A percentile compares a stretch with the other conserved stretches of the same genome.
Conservation (phyloP, 768 basidiomycete species). For the Aureoboletus auriporus region DNA sequence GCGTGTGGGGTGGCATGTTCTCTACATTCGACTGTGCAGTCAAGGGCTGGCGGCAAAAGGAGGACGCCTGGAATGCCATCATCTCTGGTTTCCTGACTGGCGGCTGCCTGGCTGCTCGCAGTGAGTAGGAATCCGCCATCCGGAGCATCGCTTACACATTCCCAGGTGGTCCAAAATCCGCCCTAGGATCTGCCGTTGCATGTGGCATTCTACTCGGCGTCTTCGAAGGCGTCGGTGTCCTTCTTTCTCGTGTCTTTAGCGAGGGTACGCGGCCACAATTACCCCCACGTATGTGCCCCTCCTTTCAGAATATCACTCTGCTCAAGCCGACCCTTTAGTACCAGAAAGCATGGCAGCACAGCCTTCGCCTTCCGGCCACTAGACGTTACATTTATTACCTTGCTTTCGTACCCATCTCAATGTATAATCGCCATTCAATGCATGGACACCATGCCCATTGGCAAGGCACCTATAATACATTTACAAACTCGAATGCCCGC, state of each 20-base stretch:
- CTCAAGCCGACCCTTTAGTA: conserved; percentile 33
- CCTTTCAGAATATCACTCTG: background rate
- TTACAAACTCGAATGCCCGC: background rate
- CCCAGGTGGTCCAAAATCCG: conserved; percentile 87
- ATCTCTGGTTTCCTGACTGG: conserved; percentile 98
- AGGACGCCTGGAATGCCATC: conserved; percentile 99
- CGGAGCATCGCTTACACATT: conserved; percentile 5
- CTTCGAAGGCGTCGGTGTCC: conserved; percentile 92
- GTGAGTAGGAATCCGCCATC: conserved; percentile 48
- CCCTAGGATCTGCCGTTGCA: conserved; percentile 88
- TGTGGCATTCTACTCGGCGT: conserved; percentile 96
- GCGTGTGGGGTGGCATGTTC: conserved; percentile 97
- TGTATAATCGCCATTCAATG: conserved; percentile 36
- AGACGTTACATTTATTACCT: conserved; percentile 39
- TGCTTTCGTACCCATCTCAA: conserved; percentile 31
- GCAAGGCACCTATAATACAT: conserved; percentile 20
- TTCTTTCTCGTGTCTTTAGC: conserved; percentile 85
- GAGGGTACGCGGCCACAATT: conserved; percentile 77
- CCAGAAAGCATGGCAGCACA: conserved; percentile 56
- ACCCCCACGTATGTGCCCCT: conserved; percentile 59
- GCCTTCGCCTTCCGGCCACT: conserved; percentile 42
- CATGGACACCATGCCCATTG: conserved; percentile 25
- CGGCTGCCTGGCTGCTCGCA: conserved; percentile 89
- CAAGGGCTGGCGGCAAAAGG: conserved; percentile 94
- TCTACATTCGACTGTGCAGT: conserved; percentile 98